phyloP scores from a whole-genome alignment of 2,329 filamentous ascomycete species.

The Ascochyta fabae region DNA sequence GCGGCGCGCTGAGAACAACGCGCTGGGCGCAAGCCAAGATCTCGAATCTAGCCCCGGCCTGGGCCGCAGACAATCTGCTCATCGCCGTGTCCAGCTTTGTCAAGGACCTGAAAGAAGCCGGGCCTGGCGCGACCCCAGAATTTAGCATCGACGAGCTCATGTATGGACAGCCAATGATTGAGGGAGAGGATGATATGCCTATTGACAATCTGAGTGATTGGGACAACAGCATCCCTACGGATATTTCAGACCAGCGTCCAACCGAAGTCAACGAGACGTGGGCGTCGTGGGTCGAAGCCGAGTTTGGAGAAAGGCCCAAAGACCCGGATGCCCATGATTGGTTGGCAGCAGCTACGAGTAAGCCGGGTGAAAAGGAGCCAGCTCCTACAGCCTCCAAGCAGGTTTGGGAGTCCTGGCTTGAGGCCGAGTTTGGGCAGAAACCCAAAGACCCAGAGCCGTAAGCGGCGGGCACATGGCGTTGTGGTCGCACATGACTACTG shows the following conservation, averaged over 20 bases:
- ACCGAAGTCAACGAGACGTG: slow-evolving; percentile 28
- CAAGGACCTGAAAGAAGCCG: slow-evolving; percentile 17
- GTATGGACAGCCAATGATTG: slow-evolving; percentile 6
- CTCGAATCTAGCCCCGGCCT: slow-evolving; percentile 31
- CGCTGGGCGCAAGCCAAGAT: slow-evolving; percentile 22
- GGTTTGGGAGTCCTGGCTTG: slow-evolving; percentile 13
- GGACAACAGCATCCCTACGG: slow-evolving; percentile 4
- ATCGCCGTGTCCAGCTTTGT: slow-evolving; percentile 40
- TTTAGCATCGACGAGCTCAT: slow-evolving; percentile 14
- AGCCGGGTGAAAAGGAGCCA: not conserved
- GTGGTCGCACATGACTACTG: not conserved
- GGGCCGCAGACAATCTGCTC: slow-evolving; percentile 43
- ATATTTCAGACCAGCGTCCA: slow-evolving; percentile 2
- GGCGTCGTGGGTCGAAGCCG: slow-evolving; percentile 38
- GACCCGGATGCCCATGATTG: slow-evolving; percentile 26
- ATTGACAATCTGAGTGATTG: slow-evolving; percentile 13
- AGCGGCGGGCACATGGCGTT: not conserved
- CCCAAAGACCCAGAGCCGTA: slow-evolving; percentile 1
- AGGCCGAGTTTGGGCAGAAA: slow-evolving; percentile 12
- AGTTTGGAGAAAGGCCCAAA: slow-evolving; percentile 33
- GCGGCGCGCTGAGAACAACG: slow-evolving; percentile 23
- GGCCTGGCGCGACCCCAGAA: not conserved
- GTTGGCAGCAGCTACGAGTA: slow-evolving; percentile 6
- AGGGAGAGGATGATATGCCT: slow-evolving; percentile 1
- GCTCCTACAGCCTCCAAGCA: slow-evolving; percentile 1